phyloP scores from a whole-genome alignment of 2,329 filamentous ascomycete genomes.

The Penicillium sp. region DNA sequence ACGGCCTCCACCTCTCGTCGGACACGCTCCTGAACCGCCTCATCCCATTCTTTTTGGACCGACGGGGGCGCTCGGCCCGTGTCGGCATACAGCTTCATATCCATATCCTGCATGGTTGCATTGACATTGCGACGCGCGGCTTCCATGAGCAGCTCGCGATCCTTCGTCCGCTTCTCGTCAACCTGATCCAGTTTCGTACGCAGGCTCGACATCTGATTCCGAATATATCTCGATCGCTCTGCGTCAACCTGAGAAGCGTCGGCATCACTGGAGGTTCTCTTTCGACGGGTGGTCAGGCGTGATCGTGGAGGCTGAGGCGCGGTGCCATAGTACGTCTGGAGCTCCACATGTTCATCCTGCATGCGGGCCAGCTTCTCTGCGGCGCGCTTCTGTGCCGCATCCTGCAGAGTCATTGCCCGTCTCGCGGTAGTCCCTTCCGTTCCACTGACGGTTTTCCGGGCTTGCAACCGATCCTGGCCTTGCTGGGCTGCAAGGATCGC shows the following conservation, averaged over 20 bases:
- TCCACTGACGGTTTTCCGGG: slow-evolving; percentile 31
- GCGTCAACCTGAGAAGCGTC: slow-evolving; percentile 60
- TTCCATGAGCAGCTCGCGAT: slow-evolving; percentile 71
- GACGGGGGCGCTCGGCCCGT: slow-evolving; percentile 70
- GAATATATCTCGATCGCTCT: slow-evolving; percentile 68
- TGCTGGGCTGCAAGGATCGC: slow-evolving; percentile 33
- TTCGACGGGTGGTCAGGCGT: slow-evolving; percentile 56
- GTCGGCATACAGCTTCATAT: slow-evolving; percentile 72
- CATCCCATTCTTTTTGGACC: slow-evolving; percentile 73
- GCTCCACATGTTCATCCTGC: slow-evolving; percentile 66
- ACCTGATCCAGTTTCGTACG: slow-evolving; percentile 58
- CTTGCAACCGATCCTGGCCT: slow-evolving; percentile 33
- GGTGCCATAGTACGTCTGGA: slow-evolving; percentile 74
- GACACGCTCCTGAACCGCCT: slow-evolving; percentile 67
- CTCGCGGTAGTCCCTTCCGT: slow-evolving; percentile 25
- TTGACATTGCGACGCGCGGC: slow-evolving; percentile 84
- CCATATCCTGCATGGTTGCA: slow-evolving; percentile 72
- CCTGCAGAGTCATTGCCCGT: slow-evolving; percentile 61
- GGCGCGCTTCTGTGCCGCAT: slow-evolving; percentile 81
- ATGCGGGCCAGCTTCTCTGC: slow-evolving; percentile 79
- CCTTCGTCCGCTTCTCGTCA: slow-evolving; percentile 56
- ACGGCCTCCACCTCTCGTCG: slow-evolving; percentile 63
- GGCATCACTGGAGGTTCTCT: slow-evolving; percentile 66
- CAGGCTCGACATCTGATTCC: slow-evolving; percentile 75
- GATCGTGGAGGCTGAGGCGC: slow-evolving; percentile 47